Base-by-base conservation (phyloP, 176 grass and related monocot species). In the Phoenix roebelenii region DNA sequence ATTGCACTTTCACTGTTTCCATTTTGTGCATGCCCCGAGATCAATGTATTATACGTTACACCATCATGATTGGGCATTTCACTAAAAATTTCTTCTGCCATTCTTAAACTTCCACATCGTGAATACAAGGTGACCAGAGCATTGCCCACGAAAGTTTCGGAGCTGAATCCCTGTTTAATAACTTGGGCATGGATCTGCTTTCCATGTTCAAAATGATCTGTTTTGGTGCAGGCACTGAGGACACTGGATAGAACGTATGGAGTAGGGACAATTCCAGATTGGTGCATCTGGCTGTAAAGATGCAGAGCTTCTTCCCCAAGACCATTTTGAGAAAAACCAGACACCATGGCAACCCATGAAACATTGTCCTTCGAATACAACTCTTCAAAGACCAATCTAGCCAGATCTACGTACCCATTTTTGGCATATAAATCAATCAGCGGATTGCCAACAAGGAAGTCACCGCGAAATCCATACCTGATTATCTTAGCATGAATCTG, bases 291-390 rank as follows among this genome's bases (percentile, higher is more conserved):
- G 6, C 4, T 17, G 23, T 79, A 89, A 23, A 89, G 24, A 26
- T 14, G 17, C 15, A 79, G 18, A 59, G 86, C 78, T 79, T 89
- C 82, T 30, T 50, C 52, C n/a, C 72, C 75, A 56, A 89, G 68
- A 3, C 71, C 72, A 52, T 79, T 85, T 49, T 76, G 63, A 0
- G 82, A 72, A 10, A 79, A 85, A 26, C 78, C 78, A 39, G 86
- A 82, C 39, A 89, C 16, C 75, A 89, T 89, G 15, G 86, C 86
- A 35, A 89, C 86, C 82, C 82, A 85, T 2, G 81, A 85, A 26
- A 89, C 71, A 49, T 79, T 78, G 22, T 89, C 86, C 71, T 79
- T 89, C 22, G 50, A 16, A 56, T 61, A 85, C 7, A 89, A 52
- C n/a, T 57, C 62, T 49, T 78, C 26, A 49, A 89, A 89, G 25